A percentile compares a stretch with the other conserved stretches of the same genome.
phyloP scores from a whole-genome alignment of 2,329 filamentous ascomycete genomes.

The Cytospora schulzeri region DNA sequence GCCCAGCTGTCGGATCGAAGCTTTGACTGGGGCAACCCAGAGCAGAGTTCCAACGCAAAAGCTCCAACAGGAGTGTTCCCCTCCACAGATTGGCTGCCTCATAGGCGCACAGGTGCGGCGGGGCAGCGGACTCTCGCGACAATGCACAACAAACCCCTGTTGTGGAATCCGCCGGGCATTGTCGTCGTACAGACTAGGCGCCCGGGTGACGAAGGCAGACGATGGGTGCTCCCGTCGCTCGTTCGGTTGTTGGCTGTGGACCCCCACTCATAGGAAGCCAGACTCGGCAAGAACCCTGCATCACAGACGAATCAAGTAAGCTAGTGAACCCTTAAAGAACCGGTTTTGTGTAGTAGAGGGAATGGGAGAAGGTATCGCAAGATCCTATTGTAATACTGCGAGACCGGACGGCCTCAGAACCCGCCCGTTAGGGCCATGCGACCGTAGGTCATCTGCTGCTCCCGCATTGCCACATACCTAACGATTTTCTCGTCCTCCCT shows the following conservation, averaged over 20 bases:
- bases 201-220: constrained; percentile 12
- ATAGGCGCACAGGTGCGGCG: constrained; percentile 1
- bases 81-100: background rate
- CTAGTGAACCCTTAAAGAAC: constrained; percentile 8
- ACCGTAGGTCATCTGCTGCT: constrained; percentile 32
- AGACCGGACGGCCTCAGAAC: constrained; percentile 21
- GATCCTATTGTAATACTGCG: constrained; percentile 14
- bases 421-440: constrained; percentile 24
- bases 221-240: constrained; percentile 6
- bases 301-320: constrained; percentile 31
- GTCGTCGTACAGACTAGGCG: constrained; percentile 16
- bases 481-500: constrained; percentile 99
- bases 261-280: constrained; percentile 56
- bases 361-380: constrained; percentile 14
- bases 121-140: background rate
- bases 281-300: constrained; percentile 62
- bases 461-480: constrained; percentile 65
- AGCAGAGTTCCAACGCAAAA: background rate
- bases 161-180: constrained; percentile 9
- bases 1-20: background rate
- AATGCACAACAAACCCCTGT: constrained; percentile 1
- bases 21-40: background rate
- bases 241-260: constrained; percentile 5
- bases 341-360: background rate
- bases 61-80: background rate